Evolutionary conservation across 1,284 basidiomycete genomes (phyloP).

Genomic region (Ceratorhiza oryzae-sativae): DNA sequence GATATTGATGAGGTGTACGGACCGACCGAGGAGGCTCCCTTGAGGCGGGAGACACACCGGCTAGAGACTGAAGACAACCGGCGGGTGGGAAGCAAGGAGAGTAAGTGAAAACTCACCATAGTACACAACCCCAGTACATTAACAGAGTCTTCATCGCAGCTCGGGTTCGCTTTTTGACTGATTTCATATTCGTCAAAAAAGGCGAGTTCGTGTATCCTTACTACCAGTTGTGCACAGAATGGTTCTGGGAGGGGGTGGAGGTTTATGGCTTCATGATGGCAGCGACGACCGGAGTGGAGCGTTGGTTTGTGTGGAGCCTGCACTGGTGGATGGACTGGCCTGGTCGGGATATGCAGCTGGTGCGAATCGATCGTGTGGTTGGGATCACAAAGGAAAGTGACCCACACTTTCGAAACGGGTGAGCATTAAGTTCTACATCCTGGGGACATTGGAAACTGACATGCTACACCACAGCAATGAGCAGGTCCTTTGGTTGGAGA

Average conservation of each 20-base stretch:
- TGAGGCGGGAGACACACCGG: no score
- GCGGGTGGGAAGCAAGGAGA: no score
- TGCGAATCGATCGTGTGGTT: background rate
- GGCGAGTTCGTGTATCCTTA: background rate
- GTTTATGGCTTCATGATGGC: background rate
- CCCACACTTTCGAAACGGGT: background rate
- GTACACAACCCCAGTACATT: no score
- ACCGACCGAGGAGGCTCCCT: no score
- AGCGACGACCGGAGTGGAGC: background rate
- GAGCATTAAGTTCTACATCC: background rate
- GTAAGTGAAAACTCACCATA: no score
- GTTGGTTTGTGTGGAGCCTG: conserved; percentile 4
- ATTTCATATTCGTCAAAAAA: conserved; percentile 19
- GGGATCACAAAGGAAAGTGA: background rate
- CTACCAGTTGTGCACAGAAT: background rate
- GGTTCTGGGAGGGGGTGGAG: conserved; percentile 4
- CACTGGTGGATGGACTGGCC: background rate
- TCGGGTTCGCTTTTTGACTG: background rate
- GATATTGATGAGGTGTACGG: no score
- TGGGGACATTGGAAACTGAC: background rate
- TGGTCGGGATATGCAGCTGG: background rate
- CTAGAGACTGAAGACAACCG: no score
- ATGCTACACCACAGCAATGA: background rate
- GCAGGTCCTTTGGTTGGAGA: background rate
- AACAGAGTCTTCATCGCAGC: no score